These are phyloP conservation scores for Trichoderma orchidacearum DNA, from an alignment of 495 filamentous ascomycete genomes.

Conservation along the genomic window DNA sequence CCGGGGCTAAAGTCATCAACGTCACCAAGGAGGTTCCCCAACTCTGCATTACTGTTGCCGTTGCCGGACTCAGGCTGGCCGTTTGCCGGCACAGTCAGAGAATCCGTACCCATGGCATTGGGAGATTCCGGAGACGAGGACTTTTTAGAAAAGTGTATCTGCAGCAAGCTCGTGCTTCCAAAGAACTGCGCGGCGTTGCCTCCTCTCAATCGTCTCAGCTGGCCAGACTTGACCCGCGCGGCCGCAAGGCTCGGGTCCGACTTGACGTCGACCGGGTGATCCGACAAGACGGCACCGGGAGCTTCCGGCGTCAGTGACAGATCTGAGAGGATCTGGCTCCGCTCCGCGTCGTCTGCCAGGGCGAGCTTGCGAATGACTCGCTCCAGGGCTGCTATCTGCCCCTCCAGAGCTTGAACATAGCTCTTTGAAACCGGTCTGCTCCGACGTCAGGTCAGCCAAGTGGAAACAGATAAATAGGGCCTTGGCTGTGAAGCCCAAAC, in stretches of 20 bases:
- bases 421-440: slow-evolving; percentile 12
- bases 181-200: slow-evolving; percentile 15
- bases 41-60: neutral
- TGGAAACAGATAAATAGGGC: neutral
- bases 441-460: neutral
- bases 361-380: slow-evolving; percentile 15
- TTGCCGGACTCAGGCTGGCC: neutral
- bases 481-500: too few species aligned
- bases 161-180: slow-evolving; percentile 15
- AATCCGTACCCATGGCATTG: neutral
- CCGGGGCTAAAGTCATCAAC: neutral
- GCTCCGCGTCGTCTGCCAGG: slow-evolving; percentile 7
- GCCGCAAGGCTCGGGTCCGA: neutral
- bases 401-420: slow-evolving; percentile 16
- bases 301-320: neutral
- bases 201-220: slow-evolving; percentile 12
- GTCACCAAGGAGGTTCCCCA: neutral
- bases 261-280: neutral
- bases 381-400: slow-evolving; percentile 15
- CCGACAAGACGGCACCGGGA: neutral
- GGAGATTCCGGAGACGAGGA: neutral
- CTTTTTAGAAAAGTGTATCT: slow-evolving; percentile 13
- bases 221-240: slow-evolving; percentile 9
- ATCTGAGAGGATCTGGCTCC: slow-evolving; percentile 6
- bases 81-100: neutral